Base-by-base conservation (phyloP, 768 basidiomycete species). In the Gloeophyllum trabeum region DNA sequence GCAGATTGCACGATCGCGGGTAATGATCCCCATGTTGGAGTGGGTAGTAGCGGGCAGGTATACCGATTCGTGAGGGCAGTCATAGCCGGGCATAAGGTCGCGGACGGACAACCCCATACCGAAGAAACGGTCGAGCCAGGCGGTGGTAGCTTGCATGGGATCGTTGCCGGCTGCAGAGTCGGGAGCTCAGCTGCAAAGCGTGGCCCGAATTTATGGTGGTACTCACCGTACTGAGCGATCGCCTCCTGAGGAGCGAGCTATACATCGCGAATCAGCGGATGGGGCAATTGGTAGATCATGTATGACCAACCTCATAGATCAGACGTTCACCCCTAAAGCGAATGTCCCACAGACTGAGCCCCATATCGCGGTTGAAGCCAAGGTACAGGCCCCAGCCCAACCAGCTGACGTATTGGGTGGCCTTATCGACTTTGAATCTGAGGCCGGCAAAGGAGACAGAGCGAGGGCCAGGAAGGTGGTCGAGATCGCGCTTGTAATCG, bases 21-120 rank as follows among this genome's bases (percentile, higher is more conserved):
- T 57, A 42, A 72, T 49, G 3, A 59, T 63, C 2, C 77, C 79
- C 4, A 53, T 35, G 6, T 51, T 50, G n/a, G 66, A 60, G 50
- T 71, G 69, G 0, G 74, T 73, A 5, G 73, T 75, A 0, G 75
- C 75, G 2, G 75, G 72, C n/a, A 82, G 60, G 53, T 66, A 76
- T 7, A 74, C 62, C 0, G 79, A 69, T 39, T 79, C 76, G 45
- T 69, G 58, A 3, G 80, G 80, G 48, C 79, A 81, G 52, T 82
- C 80, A 52, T 81, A 81, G 34, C 74, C 70, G 1, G 71, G 68
- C n/a, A 82, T 66, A 62, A 81, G 61, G 28, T 77, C 69, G n/a
- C 73, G 67, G n/a, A 73, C 69, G 3, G 63, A 38, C 12, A 53
- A 51, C 0, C 79, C 79, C 62, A 54, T 40, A 10, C 19, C 43